Percentiles rank a stretch among this genome's conserved stretches.
Conservation (phyloP, 208 protist species). For the Leishmania mexicana region DNA sequence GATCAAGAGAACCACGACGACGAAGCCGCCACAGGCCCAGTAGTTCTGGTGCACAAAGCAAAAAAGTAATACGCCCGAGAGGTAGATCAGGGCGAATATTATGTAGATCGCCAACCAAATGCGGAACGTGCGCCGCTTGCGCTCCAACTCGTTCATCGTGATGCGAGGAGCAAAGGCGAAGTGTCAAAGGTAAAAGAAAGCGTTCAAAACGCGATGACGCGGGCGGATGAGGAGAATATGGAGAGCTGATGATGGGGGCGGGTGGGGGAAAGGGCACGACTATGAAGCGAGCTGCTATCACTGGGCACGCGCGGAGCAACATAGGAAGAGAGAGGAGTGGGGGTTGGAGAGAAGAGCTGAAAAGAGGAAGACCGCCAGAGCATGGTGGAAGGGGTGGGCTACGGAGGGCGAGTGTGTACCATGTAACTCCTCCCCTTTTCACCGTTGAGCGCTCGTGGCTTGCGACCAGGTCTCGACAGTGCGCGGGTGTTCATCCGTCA, state of each 20-base stretch:
- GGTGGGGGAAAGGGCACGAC: not conserved
- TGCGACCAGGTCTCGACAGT: not conserved
- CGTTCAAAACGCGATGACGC: not conserved
- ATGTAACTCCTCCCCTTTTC: not conserved
- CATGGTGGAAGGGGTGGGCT: not conserved
- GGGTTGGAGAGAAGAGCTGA: not conserved
- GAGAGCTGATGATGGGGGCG: not conserved
- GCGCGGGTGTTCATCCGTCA: not conserved
- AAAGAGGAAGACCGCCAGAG: not conserved
- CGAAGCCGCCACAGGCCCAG: conserved; percentile 66
- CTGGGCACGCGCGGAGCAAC: not conserved
- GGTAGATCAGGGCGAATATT: conserved; percentile 51
- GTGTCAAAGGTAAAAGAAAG: not conserved
- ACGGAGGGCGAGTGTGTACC: not conserved
- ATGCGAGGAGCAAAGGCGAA: too few relatives aligned
- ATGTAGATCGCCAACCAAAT: conserved; percentile 44
- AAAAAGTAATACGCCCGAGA: conserved; percentile 48
- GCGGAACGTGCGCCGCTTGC: conserved; percentile 10
- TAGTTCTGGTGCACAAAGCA: conserved; percentile 59
- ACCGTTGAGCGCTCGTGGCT: not conserved
- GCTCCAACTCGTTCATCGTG: conserved; percentile 16
- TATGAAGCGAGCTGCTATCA: not conserved
- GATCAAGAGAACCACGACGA: conserved; percentile 52
- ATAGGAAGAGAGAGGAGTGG: not conserved
- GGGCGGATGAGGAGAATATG: not conserved